Percentiles rank a stretch among this genome's conserved stretches.
These are phyloP conservation scores for Fraxinus excelsior DNA, from an alignment of 257 asterid species.

Conservation along the genomic window DNA sequence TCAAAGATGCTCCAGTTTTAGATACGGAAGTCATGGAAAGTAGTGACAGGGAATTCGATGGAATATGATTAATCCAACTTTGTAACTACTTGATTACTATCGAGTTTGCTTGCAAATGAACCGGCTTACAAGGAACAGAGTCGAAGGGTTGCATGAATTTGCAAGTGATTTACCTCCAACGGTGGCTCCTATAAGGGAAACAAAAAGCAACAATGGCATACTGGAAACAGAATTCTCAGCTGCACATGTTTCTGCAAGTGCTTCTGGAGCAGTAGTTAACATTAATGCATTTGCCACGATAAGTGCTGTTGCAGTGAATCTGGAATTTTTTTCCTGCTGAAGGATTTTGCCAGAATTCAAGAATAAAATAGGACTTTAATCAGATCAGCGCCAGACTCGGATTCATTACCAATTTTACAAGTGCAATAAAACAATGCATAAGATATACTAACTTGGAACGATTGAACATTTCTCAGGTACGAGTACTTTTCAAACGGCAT, in stretches of 20 bases:
- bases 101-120: not conserved
- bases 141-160: constrained; percentile 1
- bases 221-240: constrained; percentile 50
- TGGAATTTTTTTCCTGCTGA: constrained; percentile 48
- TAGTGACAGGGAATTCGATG: not conserved
- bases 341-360: constrained; percentile 14
- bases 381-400: not conserved
- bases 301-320: constrained; percentile 43
- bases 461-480: not conserved
- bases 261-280: constrained; percentile 65
- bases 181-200: constrained; percentile 90
- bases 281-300: constrained; percentile 54
- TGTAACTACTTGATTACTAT: not conserved
- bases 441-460: not conserved
- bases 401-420: not conserved
- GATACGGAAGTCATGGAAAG: not conserved
- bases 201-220: constrained; percentile 86
- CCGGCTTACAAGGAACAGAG: constrained; percentile 13
- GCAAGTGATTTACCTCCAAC: constrained; percentile 73
- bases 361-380: not conserved
- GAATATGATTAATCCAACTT: not conserved
- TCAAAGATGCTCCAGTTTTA: not conserved
- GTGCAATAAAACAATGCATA: not conserved
- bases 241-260: constrained; percentile 90
- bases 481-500: not conserved